Evolutionary conservation across 306 rosid species (phyloP).

Genomic region (Pueraria montana): DNA sequence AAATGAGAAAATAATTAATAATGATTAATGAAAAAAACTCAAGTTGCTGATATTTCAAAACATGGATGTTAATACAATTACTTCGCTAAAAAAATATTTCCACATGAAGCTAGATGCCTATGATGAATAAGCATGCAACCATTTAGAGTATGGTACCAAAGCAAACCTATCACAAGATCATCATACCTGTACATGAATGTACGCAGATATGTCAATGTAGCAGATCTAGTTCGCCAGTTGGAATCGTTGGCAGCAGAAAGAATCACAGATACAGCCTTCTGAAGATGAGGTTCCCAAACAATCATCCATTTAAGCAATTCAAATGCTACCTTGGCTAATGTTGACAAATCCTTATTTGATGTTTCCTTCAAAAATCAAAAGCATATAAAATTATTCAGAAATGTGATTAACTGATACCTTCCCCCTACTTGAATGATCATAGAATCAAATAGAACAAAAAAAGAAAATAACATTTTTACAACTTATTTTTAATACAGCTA

Average conservation of each 20-base stretch:
- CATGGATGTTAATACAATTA: constrained; percentile 18
- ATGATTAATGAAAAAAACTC: constrained; percentile 28
- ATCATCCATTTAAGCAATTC: constrained; percentile 94
- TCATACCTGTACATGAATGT: constrained; percentile 96
- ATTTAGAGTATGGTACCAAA: constrained; percentile 35
- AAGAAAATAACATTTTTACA: constrained; percentile 7
- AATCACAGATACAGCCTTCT: constrained; percentile 80
- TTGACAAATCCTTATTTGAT: constrained; percentile 94
- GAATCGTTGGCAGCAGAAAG: constrained; percentile 88
- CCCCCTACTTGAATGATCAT: constrained; percentile 9
- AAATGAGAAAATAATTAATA: constrained; percentile 40
- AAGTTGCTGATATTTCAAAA: constrained; percentile 33
- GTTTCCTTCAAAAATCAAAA: constrained; percentile 82
- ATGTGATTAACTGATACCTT: constrained; percentile 29
- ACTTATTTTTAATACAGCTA: constrained; percentile 10
- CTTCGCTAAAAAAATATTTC: constrained; percentile 12
- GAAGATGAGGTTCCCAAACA: constrained; percentile 87
- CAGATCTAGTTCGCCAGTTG: constrained; percentile 97
- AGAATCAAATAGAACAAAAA: constrained; percentile 29
- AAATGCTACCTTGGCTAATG: constrained; percentile 91
- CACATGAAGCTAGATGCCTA: constrained; percentile 23
- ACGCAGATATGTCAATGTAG: constrained; percentile 89
- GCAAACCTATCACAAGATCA: constrained; percentile 42
- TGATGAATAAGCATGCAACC: constrained; percentile 39
- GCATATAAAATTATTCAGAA: constrained; percentile 50